A percentile compares a stretch with the other conserved stretches of the same genome.
phyloP scores from a whole-genome alignment of 2,329 filamentous ascomycete genomes.

The Onygenales sp. region DNA sequence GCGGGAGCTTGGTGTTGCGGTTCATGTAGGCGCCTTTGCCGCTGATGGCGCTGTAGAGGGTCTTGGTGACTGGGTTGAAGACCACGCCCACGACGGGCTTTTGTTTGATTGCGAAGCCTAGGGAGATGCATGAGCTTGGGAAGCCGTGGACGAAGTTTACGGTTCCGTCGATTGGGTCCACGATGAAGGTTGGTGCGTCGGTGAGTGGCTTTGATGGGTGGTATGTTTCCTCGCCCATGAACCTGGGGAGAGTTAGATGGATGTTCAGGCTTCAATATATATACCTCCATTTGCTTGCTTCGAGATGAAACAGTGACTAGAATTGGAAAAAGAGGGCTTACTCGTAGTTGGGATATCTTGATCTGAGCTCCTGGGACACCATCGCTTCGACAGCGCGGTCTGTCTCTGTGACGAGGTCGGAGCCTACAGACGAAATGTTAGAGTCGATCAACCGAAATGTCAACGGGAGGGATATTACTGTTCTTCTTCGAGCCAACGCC shows the following conservation, averaged over 20 bases:
- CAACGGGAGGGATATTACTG: slow-evolving; percentile 20
- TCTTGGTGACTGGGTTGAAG: slow-evolving; percentile 50
- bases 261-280: neutral
- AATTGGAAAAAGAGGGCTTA: slow-evolving; percentile 19
- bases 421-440: slow-evolving; percentile 28
- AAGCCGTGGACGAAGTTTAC: slow-evolving; percentile 56
- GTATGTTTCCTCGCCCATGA: slow-evolving; percentile 54
- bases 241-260: slow-evolving; percentile 19
- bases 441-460: neutral
- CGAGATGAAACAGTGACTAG: neutral
- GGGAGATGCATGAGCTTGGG: slow-evolving; percentile 49
- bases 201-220: slow-evolving; percentile 44
- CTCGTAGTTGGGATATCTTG: slow-evolving; percentile 45
- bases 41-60: slow-evolving; percentile 46
- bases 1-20: slow-evolving; percentile 31
- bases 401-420: slow-evolving; percentile 55
- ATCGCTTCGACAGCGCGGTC: slow-evolving; percentile 52
- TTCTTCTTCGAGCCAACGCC: slow-evolving; percentile 37
- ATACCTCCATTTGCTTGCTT: neutral
- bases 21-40: slow-evolving; percentile 46
- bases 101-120: slow-evolving; percentile 44
- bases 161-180: slow-evolving; percentile 57
- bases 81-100: slow-evolving; percentile 49
- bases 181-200: slow-evolving; percentile 48
- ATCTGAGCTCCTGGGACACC: slow-evolving; percentile 41